phyloP scores from a whole-genome alignment of 2,329 filamentous ascomycete species.

The Nemania serpens region DNA sequence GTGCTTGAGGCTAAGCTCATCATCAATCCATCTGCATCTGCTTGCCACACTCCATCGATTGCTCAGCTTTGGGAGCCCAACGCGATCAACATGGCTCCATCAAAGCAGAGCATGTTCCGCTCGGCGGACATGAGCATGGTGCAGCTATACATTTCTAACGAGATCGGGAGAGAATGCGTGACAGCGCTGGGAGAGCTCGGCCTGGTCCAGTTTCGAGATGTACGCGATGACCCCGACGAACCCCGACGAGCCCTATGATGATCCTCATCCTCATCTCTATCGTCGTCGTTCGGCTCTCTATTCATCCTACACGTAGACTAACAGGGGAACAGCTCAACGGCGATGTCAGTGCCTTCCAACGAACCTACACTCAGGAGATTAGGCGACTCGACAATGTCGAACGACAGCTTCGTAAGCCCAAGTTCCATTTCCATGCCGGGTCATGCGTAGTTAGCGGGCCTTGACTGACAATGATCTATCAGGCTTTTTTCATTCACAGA shows the following conservation, averaged over 20 bases:
- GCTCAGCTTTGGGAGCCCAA: constrained; percentile 31
- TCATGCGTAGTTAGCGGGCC: constrained; percentile 4
- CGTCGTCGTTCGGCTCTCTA: neutral
- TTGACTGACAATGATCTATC: constrained; percentile 45
- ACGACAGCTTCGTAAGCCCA: constrained; percentile 83
- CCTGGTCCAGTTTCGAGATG: constrained; percentile 95
- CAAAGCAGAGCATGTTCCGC: constrained; percentile 95
- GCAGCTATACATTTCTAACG: constrained; percentile 98
- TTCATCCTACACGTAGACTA: constrained; percentile 22
- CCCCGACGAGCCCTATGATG: constrained; percentile 17
- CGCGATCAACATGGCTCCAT: constrained; percentile 61
- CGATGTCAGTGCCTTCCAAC: constrained; percentile 90
- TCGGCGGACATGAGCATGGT: constrained; percentile 99
- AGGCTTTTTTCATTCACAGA: constrained; percentile 95
- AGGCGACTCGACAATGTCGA: constrained; percentile 97
- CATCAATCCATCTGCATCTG: constrained; percentile 19
- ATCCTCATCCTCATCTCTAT: constrained; percentile 1
- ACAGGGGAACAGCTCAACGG: constrained; percentile 74
- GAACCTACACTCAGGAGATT: constrained; percentile 97
- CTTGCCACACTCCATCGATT: constrained; percentile 32
- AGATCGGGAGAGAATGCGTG: constrained; percentile 97
- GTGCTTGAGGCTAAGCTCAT: constrained; percentile 22
- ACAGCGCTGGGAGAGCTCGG: constrained; percentile 95
- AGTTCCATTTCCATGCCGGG: constrained; percentile 1
- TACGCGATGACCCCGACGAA: constrained; percentile 53